phyloP scores from a whole-genome alignment of 2,329 filamentous ascomycete genomes.

The Pyricularia grisea region DNA sequence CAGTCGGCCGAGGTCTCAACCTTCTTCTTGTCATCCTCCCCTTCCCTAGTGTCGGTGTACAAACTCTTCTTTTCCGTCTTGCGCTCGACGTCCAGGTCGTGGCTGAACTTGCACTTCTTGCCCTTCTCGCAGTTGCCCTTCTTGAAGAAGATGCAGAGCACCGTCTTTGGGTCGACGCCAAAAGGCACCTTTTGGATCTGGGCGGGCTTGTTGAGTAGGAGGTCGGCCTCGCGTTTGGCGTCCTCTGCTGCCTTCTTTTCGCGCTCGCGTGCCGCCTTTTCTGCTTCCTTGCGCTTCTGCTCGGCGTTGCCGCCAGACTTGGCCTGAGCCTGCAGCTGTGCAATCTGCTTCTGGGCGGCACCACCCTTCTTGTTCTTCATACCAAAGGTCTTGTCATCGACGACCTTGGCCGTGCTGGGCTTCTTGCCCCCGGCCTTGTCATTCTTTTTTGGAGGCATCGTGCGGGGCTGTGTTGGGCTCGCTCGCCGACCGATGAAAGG shows the following conservation, averaged over 20 bases:
- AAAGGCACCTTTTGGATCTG: constrained; percentile 98
- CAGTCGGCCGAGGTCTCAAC: constrained; percentile 90
- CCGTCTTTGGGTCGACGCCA: constrained; percentile 95
- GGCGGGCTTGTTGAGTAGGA: constrained; percentile 81
- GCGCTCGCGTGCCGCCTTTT: constrained; percentile 60
- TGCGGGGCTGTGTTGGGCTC: constrained; percentile 24
- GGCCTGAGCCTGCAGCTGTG: constrained; percentile 66
- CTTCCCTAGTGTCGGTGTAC: constrained; percentile 73
- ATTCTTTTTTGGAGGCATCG: constrained; percentile 64
- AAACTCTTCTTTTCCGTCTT: constrained; percentile 89
- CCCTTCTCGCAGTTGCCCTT: constrained; percentile 97
- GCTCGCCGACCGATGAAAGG: background rate
- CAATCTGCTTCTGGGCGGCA: constrained; percentile 82
- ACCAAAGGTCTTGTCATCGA: constrained; percentile 95
- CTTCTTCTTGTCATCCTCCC: constrained; percentile 71
- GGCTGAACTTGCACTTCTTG: constrained; percentile 95
- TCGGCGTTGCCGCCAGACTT: constrained; percentile 72
- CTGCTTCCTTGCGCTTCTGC: constrained; percentile 69
- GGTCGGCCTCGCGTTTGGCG: constrained; percentile 69
- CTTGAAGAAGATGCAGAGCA: constrained; percentile 94
- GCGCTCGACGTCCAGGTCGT: constrained; percentile 80
- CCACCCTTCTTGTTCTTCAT: constrained; percentile 99
- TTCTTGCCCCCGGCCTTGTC: constrained; percentile 47
- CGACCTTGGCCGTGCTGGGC: constrained; percentile 48
- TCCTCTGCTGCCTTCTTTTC: constrained; percentile 89